These are phyloP conservation scores for Starmerella roubikii DNA, from an alignment of 805 yeast genomes.

Conservation along the genomic window DNA sequence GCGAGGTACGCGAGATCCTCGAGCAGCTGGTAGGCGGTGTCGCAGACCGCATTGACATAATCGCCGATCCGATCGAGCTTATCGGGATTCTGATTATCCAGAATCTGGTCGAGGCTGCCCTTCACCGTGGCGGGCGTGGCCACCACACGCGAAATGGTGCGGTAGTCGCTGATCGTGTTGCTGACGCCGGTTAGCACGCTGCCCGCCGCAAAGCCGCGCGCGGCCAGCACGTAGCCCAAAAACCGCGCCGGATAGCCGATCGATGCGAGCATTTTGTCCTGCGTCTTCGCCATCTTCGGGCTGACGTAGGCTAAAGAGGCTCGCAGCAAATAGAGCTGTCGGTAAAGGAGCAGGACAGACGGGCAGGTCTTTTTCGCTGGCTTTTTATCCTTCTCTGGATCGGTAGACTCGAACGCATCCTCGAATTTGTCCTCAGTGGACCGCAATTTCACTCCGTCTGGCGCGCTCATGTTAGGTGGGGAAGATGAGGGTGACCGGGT, in stretches of 20 bases:
- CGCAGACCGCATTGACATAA: slow-evolving; percentile 27
- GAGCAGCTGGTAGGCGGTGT: slow-evolving; percentile 28
- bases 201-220: too few relatives aligned
- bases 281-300: slow-evolving; percentile 11
- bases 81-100: slow-evolving; percentile 24
- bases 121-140: slow-evolving; percentile 26
- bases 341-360: slow-evolving; percentile 11
- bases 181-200: slow-evolving; percentile 10
- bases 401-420: too few relatives aligned
- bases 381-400: background rate
- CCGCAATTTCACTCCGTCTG: too few relatives aligned
- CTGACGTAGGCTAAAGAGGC: slow-evolving; percentile 3
- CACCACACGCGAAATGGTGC: slow-evolving; percentile 30
- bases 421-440: too few relatives aligned
- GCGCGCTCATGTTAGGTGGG: too few relatives aligned
- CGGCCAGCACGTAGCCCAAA: slow-evolving; percentile 2
- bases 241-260: slow-evolving; percentile 23
- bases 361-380: background rate
- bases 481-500: too few relatives aligned
- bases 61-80: slow-evolving; percentile 22
- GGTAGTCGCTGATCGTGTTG: slow-evolving; percentile 18
- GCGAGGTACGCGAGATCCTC: slow-evolving; percentile 32
- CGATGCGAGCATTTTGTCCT: slow-evolving; percentile 21
- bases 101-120: slow-evolving; percentile 27
- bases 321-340: slow-evolving; percentile 11